phyloP scores from a whole-genome alignment of 2,329 filamentous ascomycete species.

The Fusarium lyarnte region DNA sequence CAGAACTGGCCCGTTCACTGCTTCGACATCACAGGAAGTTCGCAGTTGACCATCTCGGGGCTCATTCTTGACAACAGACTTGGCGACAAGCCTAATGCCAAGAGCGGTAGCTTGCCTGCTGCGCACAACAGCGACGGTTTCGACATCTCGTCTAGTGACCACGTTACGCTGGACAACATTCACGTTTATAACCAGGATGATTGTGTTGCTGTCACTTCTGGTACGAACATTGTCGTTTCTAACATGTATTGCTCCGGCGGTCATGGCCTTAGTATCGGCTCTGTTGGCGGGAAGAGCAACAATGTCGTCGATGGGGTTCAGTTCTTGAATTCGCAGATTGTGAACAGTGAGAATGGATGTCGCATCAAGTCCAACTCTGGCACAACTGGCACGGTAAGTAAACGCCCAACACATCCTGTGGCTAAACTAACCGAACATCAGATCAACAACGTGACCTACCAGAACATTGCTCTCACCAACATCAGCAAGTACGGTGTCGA shows the following conservation, averaged over 20 bases:
- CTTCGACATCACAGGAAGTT: slow-evolving; percentile 50
- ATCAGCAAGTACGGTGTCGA: slow-evolving; percentile 51
- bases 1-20: slow-evolving; percentile 54
- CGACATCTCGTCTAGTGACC: slow-evolving; percentile 60
- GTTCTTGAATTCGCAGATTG: slow-evolving; percentile 58
- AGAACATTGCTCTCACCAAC: slow-evolving; percentile 51
- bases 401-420: accelerated
- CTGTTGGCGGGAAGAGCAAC: slow-evolving; percentile 56
- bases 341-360: not conserved
- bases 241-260: slow-evolving; percentile 50
- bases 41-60: slow-evolving; percentile 47
- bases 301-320: slow-evolving; percentile 62
- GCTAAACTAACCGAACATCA: slow-evolving; percentile 28
- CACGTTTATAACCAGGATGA: slow-evolving; percentile 69
- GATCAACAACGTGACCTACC: slow-evolving; percentile 54
- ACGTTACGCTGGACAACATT: slow-evolving; percentile 60
- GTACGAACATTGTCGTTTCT: slow-evolving; percentile 13
- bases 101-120: slow-evolving; percentile 28
- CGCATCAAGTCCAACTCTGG: slow-evolving; percentile 51
- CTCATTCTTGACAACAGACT: slow-evolving; percentile 51
- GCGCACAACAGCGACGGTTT: slow-evolving; percentile 67
- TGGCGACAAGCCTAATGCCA: slow-evolving; percentile 42
- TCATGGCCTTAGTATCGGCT: slow-evolving; percentile 54
- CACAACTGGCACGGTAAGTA: not conserved
- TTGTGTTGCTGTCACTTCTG: slow-evolving; percentile 66